phyloP scores from a whole-genome alignment of 2,329 filamentous ascomycete species.

The Exophiala lecanii-corni region DNA sequence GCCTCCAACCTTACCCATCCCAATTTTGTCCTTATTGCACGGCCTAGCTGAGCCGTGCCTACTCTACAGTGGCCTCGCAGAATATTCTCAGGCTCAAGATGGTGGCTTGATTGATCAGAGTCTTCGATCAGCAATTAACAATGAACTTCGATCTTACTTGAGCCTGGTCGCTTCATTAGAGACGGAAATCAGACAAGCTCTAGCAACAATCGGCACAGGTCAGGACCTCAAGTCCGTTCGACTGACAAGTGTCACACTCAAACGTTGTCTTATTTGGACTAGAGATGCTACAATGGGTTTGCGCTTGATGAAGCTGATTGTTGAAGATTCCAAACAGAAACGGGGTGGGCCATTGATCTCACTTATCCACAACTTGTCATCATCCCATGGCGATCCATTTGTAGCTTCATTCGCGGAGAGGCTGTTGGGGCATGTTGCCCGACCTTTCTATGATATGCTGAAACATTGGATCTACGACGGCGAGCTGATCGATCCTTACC shows the following conservation, averaged over 20 bases:
- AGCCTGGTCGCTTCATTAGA: constrained; percentile 88
- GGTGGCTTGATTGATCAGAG: constrained; percentile 89
- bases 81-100: constrained; percentile 75
- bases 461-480: constrained; percentile 98
- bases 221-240: constrained; percentile 65
- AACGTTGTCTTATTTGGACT: constrained; percentile 95
- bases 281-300: constrained; percentile 94
- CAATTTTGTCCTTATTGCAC: constrained; percentile 80
- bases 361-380: constrained; percentile 86
- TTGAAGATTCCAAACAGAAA: constrained; percentile 76
- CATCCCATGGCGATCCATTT: constrained; percentile 90
- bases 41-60: constrained; percentile 88
- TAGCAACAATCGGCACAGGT: constrained; percentile 65
- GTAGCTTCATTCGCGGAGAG: constrained; percentile 91
- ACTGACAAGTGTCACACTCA: constrained; percentile 86
- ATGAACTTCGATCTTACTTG: constrained; percentile 83
- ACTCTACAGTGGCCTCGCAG: constrained; percentile 75
- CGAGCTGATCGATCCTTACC: constrained; percentile 91
- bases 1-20: constrained; percentile 73
- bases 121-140: constrained; percentile 76
- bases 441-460: constrained; percentile 94
- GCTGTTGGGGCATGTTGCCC: constrained; percentile 77
- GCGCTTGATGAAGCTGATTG: constrained; percentile 87
- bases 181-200: constrained; percentile 78
- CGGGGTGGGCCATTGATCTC: constrained; percentile 90